phyloP scores from a whole-genome alignment of 1,284 basidiomycete species.

The Crucibulum cyathiforme region DNA sequence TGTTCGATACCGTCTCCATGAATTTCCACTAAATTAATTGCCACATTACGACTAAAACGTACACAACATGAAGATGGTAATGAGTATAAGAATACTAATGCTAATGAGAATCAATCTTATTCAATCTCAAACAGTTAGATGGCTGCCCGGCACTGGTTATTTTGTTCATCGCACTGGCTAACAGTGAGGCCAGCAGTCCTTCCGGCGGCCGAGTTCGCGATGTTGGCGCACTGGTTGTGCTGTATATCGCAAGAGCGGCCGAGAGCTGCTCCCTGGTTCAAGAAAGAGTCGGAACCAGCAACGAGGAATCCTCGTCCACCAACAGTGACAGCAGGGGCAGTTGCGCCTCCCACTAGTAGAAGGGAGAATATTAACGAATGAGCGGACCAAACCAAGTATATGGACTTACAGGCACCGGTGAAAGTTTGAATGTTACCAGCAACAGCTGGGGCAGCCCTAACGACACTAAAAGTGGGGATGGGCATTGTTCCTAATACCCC shows the following conservation, averaged over 20 bases:
- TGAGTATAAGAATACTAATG: neutral
- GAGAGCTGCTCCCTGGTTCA: conserved; percentile 56
- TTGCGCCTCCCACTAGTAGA: conserved; percentile 48
- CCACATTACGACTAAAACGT: neutral
- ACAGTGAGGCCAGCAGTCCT: conserved; percentile 47
- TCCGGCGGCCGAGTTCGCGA: conserved; percentile 46
- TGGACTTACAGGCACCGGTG: conserved; percentile 48
- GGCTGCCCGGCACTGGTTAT: conserved; percentile 49
- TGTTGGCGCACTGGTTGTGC: conserved; percentile 59
- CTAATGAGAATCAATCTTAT: neutral
- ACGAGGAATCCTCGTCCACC: conserved; percentile 58
- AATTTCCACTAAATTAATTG: conserved; percentile 15
- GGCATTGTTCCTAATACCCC: neutral
- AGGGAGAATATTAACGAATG: neutral
- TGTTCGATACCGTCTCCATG: no score
- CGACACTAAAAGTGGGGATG: neutral
- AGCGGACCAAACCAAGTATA: neutral
- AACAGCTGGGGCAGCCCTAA: neutral
- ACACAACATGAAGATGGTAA: neutral
- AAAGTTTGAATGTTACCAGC: conserved; percentile 60
- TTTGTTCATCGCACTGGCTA: conserved; percentile 56
- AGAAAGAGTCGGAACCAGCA: conserved; percentile 53
- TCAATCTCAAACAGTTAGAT: conserved; percentile 5
- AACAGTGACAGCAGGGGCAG: conserved; percentile 51
- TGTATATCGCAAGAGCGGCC: conserved; percentile 66